These are phyloP conservation scores for Botrytis cinerea DNA, from an alignment of 2,329 filamentous ascomycete species.

Conservation along the genomic window DNA sequence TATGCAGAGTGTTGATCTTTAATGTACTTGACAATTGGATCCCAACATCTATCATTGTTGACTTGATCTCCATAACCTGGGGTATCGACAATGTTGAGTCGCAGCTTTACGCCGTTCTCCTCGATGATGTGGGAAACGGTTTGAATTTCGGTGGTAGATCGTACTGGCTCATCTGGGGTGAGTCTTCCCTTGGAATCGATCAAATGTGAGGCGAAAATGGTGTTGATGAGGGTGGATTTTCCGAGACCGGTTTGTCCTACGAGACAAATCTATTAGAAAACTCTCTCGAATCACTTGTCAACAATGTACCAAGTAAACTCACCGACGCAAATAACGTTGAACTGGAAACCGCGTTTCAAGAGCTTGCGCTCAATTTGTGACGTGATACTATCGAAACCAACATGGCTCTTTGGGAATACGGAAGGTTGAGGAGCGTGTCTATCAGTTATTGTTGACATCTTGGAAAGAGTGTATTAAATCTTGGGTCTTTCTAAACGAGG, in stretches of 20 bases:
- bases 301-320: slow-evolving; percentile 49
- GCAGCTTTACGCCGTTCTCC: slow-evolving; percentile 96
- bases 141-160: slow-evolving; percentile 97
- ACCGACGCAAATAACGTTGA: slow-evolving; percentile 99
- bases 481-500: slow-evolving; percentile 20
- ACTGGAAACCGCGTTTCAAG: slow-evolving; percentile 98
- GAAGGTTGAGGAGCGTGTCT: slow-evolving; percentile 41
- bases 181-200: slow-evolving; percentile 98
- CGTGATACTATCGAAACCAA: slow-evolving; percentile 99
- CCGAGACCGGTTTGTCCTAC: slow-evolving; percentile 95
- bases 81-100: slow-evolving; percentile 98
- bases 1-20: slow-evolving; percentile 99
- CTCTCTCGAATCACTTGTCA: slow-evolving; percentile 17
- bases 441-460: slow-evolving; percentile 41
- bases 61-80: slow-evolving; percentile 97
- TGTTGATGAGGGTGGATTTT: slow-evolving; percentile 99
- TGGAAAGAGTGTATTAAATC: slow-evolving; percentile 23
- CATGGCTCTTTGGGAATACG: slow-evolving; percentile 90
- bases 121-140: slow-evolving; percentile 98
- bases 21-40: slow-evolving; percentile 99
- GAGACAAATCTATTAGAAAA: slow-evolving; percentile 34
- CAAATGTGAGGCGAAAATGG: slow-evolving; percentile 98
- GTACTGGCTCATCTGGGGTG: slow-evolving; percentile 86
- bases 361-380: slow-evolving; percentile 99
- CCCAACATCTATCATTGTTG: slow-evolving; percentile 99